phyloP scores from a whole-genome alignment of 1,284 basidiomycete genomes.

The Sporisorium scitamineum region DNA sequence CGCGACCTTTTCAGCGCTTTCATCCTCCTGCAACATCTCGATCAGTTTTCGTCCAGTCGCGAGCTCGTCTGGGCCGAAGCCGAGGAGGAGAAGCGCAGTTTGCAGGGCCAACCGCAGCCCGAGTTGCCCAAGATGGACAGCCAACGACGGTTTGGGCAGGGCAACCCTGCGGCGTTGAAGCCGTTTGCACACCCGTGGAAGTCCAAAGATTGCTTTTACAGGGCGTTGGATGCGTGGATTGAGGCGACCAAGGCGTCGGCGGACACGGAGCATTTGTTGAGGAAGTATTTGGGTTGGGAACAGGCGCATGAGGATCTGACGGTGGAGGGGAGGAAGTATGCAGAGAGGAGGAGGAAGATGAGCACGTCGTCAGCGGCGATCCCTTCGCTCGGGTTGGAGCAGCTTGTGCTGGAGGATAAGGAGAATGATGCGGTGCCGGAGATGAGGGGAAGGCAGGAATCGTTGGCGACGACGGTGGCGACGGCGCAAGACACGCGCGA shows the following conservation, averaged over 20 bases:
- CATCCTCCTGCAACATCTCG: constrained; percentile 26
- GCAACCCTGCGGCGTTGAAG: constrained; percentile 33
- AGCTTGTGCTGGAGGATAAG: constrained; percentile 4
- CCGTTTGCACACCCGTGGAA: constrained; percentile 54
- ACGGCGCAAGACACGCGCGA: background rate
- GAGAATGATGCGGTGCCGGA: background rate
- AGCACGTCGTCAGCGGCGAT: constrained; percentile 20
- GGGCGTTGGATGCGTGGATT: constrained; percentile 44
- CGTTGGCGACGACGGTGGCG: background rate
- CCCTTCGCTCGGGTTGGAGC: constrained; percentile 21
- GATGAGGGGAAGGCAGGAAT: background rate
- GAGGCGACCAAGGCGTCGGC: constrained; percentile 24
- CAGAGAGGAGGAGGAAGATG: constrained; percentile 50
- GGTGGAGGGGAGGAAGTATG: constrained; percentile 51
- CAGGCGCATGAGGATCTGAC: constrained; percentile 48
- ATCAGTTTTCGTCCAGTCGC: constrained; percentile 28
- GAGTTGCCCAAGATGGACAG: constrained; percentile 22
- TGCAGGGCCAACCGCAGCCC: constrained; percentile 19
- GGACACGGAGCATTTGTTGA: constrained; percentile 40
- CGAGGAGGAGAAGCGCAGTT: constrained; percentile 50
- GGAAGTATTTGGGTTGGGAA: constrained; percentile 50
- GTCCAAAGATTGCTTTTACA: constrained; percentile 40
- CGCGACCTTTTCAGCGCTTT: constrained; percentile 36
- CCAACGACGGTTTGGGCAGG: constrained; percentile 27
- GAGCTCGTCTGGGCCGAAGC: constrained; percentile 59